Evolutionary conservation across 768 basidiomycete genomes (phyloP), one percentile per base, ranked within the genome.

Genomic region (Amanita fuliginea): DNA sequence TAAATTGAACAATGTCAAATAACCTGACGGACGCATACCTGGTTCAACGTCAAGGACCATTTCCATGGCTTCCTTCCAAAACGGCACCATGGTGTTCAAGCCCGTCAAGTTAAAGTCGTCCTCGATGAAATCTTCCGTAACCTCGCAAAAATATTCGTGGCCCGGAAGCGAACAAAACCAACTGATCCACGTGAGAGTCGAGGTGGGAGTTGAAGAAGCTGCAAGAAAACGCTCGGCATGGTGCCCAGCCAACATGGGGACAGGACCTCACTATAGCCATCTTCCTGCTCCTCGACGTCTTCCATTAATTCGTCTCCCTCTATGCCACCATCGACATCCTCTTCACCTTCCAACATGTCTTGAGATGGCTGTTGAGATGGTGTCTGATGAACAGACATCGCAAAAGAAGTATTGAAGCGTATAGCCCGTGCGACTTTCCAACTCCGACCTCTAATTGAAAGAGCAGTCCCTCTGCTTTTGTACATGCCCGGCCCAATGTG

Each of bases 11-110:
- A 39, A 30, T 35, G 22, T 19, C 49, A 43, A 28, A 48, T n/a
- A 16, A 37, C 42, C 47, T 51, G 39, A 36, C 59, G 55, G 55
- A 59, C 56, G 56, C 83, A 64, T 63, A 94, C 95, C 93, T 73
- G 96, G 92, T 68, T 99, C 96, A 47, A 98, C 95, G 68, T 99
- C 96, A 56, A 99, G 68, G 13, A 99, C 92, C 96, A 99, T 99
- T 71, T 99, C 96, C 85, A 99, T 88, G 40, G 96, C 96, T 65
- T 99, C 96, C 65, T 97, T 98, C 92, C 95, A 99, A 64, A 99
- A 99, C 6, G 96, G 96, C 14, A 98, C 96, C 83, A 94, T 83
- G 28, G 78, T 77, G 61, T 93, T 95, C 63, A 99, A 68, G 5
- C 96, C 96, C 4, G 96, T 99, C 34, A 99, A 73, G 69, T 99